phyloP scores from a whole-genome alignment of 192 early-diverging fungal genomes.

The Rhizophlyctis rosea region DNA sequence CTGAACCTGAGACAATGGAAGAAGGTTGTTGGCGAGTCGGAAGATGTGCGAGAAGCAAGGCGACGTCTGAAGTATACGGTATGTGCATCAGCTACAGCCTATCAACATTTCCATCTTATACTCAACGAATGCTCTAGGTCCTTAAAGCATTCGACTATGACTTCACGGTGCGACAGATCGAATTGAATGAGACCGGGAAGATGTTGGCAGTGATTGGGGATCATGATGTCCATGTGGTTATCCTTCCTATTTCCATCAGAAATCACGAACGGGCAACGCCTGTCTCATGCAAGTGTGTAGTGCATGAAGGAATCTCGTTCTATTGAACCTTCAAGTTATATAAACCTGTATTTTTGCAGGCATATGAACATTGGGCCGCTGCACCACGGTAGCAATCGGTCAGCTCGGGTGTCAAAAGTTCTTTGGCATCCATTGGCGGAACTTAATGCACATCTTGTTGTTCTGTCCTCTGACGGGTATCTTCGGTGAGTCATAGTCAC shows the following conservation, averaged over 20 bases:
- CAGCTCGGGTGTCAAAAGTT: constrained; percentile 45
- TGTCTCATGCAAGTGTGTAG: not conserved
- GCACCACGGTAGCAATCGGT: not conserved
- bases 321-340: too few species aligned
- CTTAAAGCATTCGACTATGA: too few species aligned
- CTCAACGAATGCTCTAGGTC: too few species aligned
- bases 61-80: too few species aligned
- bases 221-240: constrained; percentile 9
- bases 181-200: constrained; percentile 24
- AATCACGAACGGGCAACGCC: not conserved
- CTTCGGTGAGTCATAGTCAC: constrained; percentile 57
- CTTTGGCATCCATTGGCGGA: constrained; percentile 81
- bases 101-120: too few species aligned
- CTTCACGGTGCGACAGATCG: constrained; percentile 20
- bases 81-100: too few species aligned
- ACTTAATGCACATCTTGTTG: constrained; percentile 62
- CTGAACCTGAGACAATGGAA: constrained; percentile 25
- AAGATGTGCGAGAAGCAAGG: constrained; percentile 11
- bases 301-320: not conserved
- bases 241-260: constrained; percentile 8
- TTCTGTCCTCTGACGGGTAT: constrained; percentile 62
- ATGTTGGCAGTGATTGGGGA: constrained; percentile 25
- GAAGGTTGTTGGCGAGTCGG: constrained; percentile 8
- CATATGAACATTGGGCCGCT: not conserved
- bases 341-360: not conserved